Evolutionary conservation across 768 basidiomycete species (phyloP).

Genomic region (Boletus tylopilopsis): DNA sequence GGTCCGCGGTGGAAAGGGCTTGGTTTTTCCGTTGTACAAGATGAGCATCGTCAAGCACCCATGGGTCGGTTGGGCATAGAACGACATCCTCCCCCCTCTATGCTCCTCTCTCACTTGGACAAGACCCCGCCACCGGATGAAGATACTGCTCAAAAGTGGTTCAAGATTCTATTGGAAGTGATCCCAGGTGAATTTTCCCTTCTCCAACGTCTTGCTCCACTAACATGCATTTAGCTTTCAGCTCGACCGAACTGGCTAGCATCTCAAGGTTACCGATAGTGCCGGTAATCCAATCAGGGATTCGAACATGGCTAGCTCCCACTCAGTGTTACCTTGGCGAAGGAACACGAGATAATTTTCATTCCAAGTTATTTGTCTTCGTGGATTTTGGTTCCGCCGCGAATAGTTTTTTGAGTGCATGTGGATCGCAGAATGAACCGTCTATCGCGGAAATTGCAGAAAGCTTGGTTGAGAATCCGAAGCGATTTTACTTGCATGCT

Average conservation of each 20-base stretch:
- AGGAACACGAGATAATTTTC: slow-evolving; percentile 49
- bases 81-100: slow-evolving; percentile 58
- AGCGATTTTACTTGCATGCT: slow-evolving; percentile 61
- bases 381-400: slow-evolving; percentile 79
- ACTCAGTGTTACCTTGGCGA: slow-evolving; percentile 64
- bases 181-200: slow-evolving; percentile 45
- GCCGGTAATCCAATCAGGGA: neutral
- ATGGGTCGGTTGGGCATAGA: slow-evolving; percentile 57
- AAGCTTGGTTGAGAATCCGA: slow-evolving; percentile 62
- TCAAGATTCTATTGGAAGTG: slow-evolving; percentile 56
- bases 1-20: slow-evolving; percentile 46
- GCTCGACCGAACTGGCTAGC: slow-evolving; percentile 47
- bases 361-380: slow-evolving; percentile 78
- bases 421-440: slow-evolving; percentile 84
- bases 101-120: slow-evolving; percentile 53
- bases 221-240: slow-evolving; percentile 48
- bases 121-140: slow-evolving; percentile 50
- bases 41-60: slow-evolving; percentile 45
- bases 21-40: slow-evolving; percentile 66
- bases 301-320: slow-evolving; percentile 44
- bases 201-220: neutral
- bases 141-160: slow-evolving; percentile 55
- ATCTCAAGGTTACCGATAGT: slow-evolving; percentile 61
- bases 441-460: slow-evolving; percentile 74
- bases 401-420: slow-evolving; percentile 77